Base-by-base conservation (phyloP, 2,329 filamentous ascomycete species). In the Ceratocystis smalleyi region DNA sequence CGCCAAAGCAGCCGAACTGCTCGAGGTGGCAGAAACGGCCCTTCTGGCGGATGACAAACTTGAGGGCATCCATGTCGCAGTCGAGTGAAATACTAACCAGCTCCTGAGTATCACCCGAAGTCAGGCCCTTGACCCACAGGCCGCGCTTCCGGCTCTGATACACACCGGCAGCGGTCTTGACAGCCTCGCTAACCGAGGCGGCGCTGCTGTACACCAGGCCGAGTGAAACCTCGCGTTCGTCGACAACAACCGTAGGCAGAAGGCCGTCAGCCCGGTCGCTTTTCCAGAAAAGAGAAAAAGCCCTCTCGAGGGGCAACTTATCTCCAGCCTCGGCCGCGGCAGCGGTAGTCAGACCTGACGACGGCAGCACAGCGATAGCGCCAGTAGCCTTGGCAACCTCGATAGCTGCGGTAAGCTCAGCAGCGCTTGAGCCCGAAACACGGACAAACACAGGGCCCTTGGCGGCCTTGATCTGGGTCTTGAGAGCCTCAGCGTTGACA, bases 111-210 rank as follows among this genome's bases (percentile, higher is more conserved):
- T 97, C 91, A 15, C 94, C 94, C 63, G 92, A 97, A 7, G 88
- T 94, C 62, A 91, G 89, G 5, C 94, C 94, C 77, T 99, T 99
- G 75, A 95, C 87, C 94, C 94, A 99, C 32, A 99, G 76, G 0
- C 94, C 94, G 55, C 94, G 83, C 78, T 96, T 97, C 62, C 94
- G 83, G 77, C 92, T 97, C 75, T 96, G 91, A 74, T 99, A 99
- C 45, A 97, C 92, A 40, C 94, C 91, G 0, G 78, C 79, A 70
- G 81, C 78, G 5, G 90, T 95, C 70, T 83, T 83, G 67, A 99
- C 73, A 45, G 92, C 92, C 76, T 95, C 92, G 7, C 84, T 79
- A 43, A 99, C 84, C 72, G 92, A 97, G 74, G 95, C 89, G 68
- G 88, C 84, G 71, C 89, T 96, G 75, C 91, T 96, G 79, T 96